These are phyloP conservation scores for Clarireedia hainanense DNA, from an alignment of 2,329 filamentous ascomycete genomes.

Conservation along the genomic window DNA sequence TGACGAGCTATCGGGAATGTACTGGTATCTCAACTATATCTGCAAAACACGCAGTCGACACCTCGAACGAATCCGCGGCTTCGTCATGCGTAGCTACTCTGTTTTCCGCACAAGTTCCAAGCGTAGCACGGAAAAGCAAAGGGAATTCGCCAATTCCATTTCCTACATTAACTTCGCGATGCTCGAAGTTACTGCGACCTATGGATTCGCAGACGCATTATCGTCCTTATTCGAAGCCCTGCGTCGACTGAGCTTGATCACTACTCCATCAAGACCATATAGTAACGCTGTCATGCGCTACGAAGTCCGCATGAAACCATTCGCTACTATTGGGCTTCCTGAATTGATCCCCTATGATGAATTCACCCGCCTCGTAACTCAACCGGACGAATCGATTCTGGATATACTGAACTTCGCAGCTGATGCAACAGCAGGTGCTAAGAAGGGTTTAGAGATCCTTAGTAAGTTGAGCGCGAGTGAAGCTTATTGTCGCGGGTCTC, in stretches of 20 bases:
- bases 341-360: conserved; percentile 48
- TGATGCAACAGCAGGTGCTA: conserved; percentile 31
- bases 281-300: conserved; percentile 50
- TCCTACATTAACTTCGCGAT: conserved; percentile 52
- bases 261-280: conserved; percentile 40
- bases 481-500: conserved; percentile 47
- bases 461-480: conserved; percentile 43
- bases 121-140: conserved; percentile 26
- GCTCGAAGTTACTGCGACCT: conserved; percentile 56
- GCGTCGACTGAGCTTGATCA: conserved; percentile 30
- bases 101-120: conserved; percentile 9
- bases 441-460: conserved; percentile 49
- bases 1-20: conserved; percentile 82
- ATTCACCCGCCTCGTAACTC: conserved; percentile 37
- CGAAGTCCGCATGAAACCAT: conserved; percentile 65
- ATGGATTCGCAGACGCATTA: conserved; percentile 43
- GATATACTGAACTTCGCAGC: conserved; percentile 30
- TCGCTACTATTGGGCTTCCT: conserved; percentile 50
- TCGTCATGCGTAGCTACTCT: conserved; percentile 37
- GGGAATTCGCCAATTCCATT: conserved; percentile 38
- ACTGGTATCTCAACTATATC: conserved; percentile 78
- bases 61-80: conserved; percentile 63
- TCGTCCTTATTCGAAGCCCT: conserved; percentile 47
- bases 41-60: conserved; percentile 55
- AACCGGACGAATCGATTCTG: conserved; percentile 31